phyloP scores from a whole-genome alignment of 768 basidiomycete species.

The Lactarius hatsudake region DNA sequence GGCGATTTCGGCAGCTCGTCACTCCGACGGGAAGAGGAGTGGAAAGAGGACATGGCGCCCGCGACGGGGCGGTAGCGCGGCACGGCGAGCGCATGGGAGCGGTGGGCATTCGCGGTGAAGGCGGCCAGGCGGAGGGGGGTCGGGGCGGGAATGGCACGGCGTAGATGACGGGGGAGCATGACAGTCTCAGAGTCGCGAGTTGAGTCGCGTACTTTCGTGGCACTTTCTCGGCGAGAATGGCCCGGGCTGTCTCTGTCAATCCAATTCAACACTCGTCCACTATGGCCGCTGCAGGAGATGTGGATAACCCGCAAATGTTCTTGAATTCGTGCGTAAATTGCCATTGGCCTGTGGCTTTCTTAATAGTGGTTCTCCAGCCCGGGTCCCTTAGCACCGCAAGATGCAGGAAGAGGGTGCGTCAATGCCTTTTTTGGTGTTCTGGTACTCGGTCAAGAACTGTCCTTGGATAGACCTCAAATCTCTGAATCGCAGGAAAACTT shows the following conservation, averaged over 20 bases:
- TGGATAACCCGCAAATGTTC: neutral
- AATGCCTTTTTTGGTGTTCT: neutral
- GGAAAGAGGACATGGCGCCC: constrained; percentile 42
- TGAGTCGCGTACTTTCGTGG: constrained; percentile 1
- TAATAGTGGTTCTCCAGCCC: neutral
- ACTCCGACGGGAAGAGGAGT: constrained; percentile 59
- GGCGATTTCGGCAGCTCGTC: constrained; percentile 84
- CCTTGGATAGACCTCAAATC: neutral
- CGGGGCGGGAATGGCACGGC: constrained; percentile 37
- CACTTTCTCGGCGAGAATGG: neutral
- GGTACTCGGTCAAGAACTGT: neutral
- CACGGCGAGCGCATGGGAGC: constrained; percentile 29
- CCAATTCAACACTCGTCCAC: too few relatives aligned
- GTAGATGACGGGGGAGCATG: constrained; percentile 51
- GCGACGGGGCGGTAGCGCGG: constrained; percentile 34
- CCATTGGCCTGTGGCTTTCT: neutral
- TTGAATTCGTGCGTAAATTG: neutral
- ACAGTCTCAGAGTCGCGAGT: neutral
- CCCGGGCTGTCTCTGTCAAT: too few relatives aligned
- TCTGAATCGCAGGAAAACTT: neutral
- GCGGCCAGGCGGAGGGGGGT: constrained; percentile 31
- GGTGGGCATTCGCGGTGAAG: constrained; percentile 28
- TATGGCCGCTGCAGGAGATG: neutral
- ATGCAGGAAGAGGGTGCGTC: neutral
- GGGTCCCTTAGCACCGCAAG: neutral